These are phyloP conservation scores for Fusarium avenaceum DNA, from an alignment of 2,329 filamentous ascomycete species.

Conservation along the genomic window DNA sequence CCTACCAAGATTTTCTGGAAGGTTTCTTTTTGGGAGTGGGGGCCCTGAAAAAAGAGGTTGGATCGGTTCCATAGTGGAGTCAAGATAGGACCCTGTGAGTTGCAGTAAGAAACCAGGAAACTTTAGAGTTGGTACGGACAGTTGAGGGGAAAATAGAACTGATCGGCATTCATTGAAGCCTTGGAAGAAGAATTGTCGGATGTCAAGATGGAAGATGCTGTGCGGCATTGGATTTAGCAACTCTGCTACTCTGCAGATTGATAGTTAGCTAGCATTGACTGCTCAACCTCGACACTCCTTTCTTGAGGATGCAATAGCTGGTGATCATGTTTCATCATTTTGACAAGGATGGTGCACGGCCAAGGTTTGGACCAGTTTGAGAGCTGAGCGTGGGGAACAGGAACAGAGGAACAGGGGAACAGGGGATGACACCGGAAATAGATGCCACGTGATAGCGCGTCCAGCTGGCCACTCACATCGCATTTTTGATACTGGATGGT, in stretches of 20 bases:
- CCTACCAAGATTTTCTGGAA: constrained; percentile 25
- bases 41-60: constrained; percentile 21
- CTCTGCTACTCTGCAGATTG: constrained; percentile 5
- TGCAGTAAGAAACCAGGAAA: too few species aligned
- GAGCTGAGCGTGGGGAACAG: background rate
- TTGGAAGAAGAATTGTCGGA: background rate
- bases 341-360: constrained; percentile 6
- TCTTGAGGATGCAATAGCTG: background rate
- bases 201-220: background rate
- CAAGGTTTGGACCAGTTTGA: constrained; percentile 4
- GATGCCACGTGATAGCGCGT: constrained; percentile 37
- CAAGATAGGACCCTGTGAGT: constrained; percentile 24
- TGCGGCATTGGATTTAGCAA: background rate
- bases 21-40: constrained; percentile 20
- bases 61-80: constrained; percentile 17
- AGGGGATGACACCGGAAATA: constrained; percentile 1
- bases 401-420: background rate
- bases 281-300: background rate
- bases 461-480: constrained; percentile 23
- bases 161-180: constrained; percentile 10
- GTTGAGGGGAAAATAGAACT: background rate
- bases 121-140: background rate
- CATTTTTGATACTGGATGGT: constrained; percentile 5
- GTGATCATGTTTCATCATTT: constrained; percentile 21
- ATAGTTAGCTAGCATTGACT: constrained; percentile 5